phyloP scores from a whole-genome alignment of 805 yeast genomes.

The Nakazawaea anatomiae region DNA sequence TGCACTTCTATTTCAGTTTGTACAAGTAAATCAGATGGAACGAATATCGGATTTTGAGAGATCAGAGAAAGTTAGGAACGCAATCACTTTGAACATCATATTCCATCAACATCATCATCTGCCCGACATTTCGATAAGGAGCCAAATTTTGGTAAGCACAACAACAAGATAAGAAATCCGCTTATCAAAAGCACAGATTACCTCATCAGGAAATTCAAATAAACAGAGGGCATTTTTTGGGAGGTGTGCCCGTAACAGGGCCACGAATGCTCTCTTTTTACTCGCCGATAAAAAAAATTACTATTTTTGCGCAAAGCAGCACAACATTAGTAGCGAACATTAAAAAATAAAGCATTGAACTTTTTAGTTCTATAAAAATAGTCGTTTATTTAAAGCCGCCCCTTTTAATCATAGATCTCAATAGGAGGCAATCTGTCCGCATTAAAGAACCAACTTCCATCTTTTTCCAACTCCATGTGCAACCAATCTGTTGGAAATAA shows the following conservation, averaged over 20 bases:
- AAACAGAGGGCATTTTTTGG: not conserved
- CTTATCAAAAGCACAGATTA: not conserved
- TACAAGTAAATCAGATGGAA: too few species aligned
- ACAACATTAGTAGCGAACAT: too few species aligned
- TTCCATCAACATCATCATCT: too few species aligned
- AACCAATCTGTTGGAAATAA: conserved; percentile 94
- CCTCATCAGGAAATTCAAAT: not conserved
- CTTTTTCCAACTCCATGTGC: conserved; percentile 70
- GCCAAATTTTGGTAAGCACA: not conserved
- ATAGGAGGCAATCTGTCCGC: conserved; percentile 93
- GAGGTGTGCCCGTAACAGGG: not conserved
- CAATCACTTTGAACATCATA: too few species aligned
- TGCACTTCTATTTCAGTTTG: too few species aligned
- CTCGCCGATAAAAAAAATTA: not conserved
- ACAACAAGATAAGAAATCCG: not conserved
- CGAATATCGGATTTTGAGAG: too few species aligned
- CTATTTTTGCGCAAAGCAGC: too few species aligned
- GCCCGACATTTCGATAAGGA: not conserved
- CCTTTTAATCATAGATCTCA: conserved; percentile 71
- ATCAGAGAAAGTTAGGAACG: too few species aligned
- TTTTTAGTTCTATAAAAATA: too few species aligned
- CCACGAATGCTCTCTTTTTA: not conserved
- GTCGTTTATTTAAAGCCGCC: too few species aligned
- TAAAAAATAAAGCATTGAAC: too few species aligned
- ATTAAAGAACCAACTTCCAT: conserved; percentile 90